Percentiles rank a stretch among this genome's conserved stretches.
phyloP scores from a whole-genome alignment of 2,329 filamentous ascomycete species.

The Colletotrichum costaricense region DNA sequence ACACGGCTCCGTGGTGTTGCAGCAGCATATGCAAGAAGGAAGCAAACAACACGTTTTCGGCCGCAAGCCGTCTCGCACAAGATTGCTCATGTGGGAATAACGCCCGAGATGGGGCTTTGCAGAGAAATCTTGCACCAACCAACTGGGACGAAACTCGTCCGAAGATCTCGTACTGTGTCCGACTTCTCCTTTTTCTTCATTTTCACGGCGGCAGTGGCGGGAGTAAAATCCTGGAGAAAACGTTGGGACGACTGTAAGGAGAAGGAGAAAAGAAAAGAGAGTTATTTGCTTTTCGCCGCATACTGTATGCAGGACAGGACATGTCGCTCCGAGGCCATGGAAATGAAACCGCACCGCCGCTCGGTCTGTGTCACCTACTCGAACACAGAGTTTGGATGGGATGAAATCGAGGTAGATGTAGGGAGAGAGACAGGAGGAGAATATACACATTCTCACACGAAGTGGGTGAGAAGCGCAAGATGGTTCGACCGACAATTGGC shows the following conservation, averaged over 20 bases:
- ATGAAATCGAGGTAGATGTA: neutral
- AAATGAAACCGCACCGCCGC: neutral
- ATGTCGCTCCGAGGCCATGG: no score
- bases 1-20: neutral
- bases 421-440: neutral
- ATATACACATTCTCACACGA: neutral
- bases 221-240: neutral
- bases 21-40: neutral
- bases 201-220: no score
- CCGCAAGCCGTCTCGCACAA: neutral
- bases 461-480: neutral
- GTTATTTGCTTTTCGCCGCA: neutral
- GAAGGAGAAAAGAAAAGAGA: neutral
- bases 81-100: neutral
- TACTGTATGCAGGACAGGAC: neutral
- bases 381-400: neutral
- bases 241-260: neutral
- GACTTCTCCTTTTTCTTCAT: neutral
- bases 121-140: neutral
- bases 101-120: neutral
- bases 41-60: conserved; percentile 20
- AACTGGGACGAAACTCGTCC: neutral
- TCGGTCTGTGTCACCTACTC: neutral
- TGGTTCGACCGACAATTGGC: neutral
- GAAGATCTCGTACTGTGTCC: neutral